Evolutionary conservation across 805 yeast species (phyloP).

Genomic region (Saccharomycopsis oosterbeekiorum): DNA sequence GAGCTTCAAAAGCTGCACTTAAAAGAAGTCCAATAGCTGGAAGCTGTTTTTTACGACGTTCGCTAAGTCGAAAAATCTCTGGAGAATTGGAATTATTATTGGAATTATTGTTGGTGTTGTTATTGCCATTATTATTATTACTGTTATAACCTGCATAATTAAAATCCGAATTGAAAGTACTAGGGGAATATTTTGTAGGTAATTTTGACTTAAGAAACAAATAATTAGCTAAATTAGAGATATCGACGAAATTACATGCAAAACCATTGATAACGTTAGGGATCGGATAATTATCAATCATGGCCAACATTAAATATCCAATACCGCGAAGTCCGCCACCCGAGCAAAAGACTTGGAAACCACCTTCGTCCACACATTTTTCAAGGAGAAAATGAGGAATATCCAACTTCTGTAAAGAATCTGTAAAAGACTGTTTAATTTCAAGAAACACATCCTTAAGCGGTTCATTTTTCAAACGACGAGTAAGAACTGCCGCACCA

Average conservation of each 20-base stretch:
- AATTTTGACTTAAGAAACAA: slow-evolving; percentile 38
- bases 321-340: slow-evolving; percentile 71
- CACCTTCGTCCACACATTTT: slow-evolving; percentile 46
- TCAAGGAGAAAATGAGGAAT: slow-evolving; percentile 42
- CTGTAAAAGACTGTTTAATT: slow-evolving; percentile 39
- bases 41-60: slow-evolving; percentile 52
- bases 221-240: slow-evolving; percentile 41
- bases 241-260: slow-evolving; percentile 45
- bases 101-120: neutral
- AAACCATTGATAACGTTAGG: slow-evolving; percentile 64
- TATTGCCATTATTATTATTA: slow-evolving; percentile 7
- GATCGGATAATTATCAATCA: slow-evolving; percentile 50
- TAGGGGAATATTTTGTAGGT: slow-evolving; percentile 24
- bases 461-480: slow-evolving; percentile 43
- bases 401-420: slow-evolving; percentile 40
- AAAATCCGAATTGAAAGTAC: neutral
- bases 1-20: slow-evolving; percentile 50
- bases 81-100: slow-evolving; percentile 18
- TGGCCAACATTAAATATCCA: slow-evolving; percentile 48
- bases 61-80: slow-evolving; percentile 52
- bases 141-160: neutral
- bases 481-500: slow-evolving; percentile 62
- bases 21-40: slow-evolving; percentile 61
- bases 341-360: slow-evolving; percentile 54
- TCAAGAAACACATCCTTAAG: slow-evolving; percentile 41